These are phyloP conservation scores for Globisporangium heterothallicum DNA, from an alignment of 352 stramenopile genomes.

Conservation along the genomic window DNA sequence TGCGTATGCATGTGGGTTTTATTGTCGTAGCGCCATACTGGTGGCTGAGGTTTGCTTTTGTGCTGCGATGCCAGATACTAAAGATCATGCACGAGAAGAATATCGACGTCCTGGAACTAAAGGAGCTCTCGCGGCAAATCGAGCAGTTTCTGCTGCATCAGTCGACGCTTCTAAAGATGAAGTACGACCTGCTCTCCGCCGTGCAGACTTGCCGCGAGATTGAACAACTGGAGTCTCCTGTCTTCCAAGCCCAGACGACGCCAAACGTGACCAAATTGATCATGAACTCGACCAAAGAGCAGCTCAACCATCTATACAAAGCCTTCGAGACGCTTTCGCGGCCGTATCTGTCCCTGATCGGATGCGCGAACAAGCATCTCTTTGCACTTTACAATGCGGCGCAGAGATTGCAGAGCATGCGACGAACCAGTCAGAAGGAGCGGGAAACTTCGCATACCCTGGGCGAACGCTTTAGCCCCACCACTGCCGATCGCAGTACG, in stretches of 20 bases:
- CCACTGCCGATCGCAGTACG: neutral
- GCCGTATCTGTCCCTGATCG: conserved; percentile 16
- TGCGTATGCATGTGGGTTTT: neutral
- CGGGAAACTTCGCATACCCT: neutral
- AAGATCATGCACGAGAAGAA: conserved; percentile 22
- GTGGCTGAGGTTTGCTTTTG: neutral
- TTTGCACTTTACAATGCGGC: conserved; percentile 27
- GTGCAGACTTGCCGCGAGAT: conserved; percentile 11
- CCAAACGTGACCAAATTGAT: conserved; percentile 12
- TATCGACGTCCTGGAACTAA: conserved; percentile 11
- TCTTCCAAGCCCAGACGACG: neutral
- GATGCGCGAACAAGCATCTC: conserved; percentile 22
- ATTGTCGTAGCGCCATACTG: too few relatives aligned
- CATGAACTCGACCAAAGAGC: conserved; percentile 16
- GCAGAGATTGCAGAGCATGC: conserved; percentile 12
- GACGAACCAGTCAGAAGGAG: neutral
- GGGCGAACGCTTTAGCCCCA: neutral
- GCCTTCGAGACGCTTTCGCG: conserved; percentile 13
- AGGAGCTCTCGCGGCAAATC: conserved; percentile 10
- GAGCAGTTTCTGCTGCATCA: conserved; percentile 29
- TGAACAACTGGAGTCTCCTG: conserved; percentile 10
- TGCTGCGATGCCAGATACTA: conserved; percentile 20
- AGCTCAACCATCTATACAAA: conserved; percentile 11
- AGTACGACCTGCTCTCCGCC: conserved; percentile 21
- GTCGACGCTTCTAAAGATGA: conserved; percentile 24